Evolutionary conservation across 1,284 basidiomycete species (phyloP), one percentile per base, ranked within the genome.

Genomic region (Papiliotrema flavescens): DNA sequence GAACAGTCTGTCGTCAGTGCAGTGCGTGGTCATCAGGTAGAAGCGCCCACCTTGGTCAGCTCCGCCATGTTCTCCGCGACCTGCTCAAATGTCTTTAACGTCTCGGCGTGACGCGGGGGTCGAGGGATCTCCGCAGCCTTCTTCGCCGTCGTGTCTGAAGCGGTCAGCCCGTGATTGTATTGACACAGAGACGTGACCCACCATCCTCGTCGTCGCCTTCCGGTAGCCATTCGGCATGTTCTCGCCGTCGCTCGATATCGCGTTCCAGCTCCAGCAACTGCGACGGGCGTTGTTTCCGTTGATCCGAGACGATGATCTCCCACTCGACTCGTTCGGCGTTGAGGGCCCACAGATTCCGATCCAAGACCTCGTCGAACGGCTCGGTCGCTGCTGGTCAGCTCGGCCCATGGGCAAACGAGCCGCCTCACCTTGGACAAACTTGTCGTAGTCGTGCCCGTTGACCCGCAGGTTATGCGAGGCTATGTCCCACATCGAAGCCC

Each of bases 331-430:
- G 77, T 54, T 87, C 85, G 50, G 84, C 81, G 43, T 84, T 83
- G 17, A 88, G 71, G 1, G 84, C 83, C 83, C 84, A 87, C 44
- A 89, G 84, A 35, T 82, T 80, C 52, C 86, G 78, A 66, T 89
- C 88, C 37, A 90, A 79, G 1, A 81, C 83, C 71, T 91, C 89
- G 66, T 91, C 88, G 66, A 90, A 91, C 5, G 83, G 81, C 65
- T 90, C 87, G 56, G 83, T 82, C 23, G 86, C 87, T 88, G 62
- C 17, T 9, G 45, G 26, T 15, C 17, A 35, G 14, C 24, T 37
- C 4, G 2, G 28, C 20, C 20, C 15, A 43, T 36, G 19, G 26
- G 41, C 15, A 22, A 2, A 11, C 15, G 19, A 37, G 11, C 17
- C 4, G 15, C 58, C 67, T 56, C 52, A 77, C 77, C 69, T 49